Evolutionary conservation across 371 early-diverging fungal genomes (phyloP), one percentile per base, ranked within the genome.

Genomic region (Syncephalastrum contaminatum): DNA sequence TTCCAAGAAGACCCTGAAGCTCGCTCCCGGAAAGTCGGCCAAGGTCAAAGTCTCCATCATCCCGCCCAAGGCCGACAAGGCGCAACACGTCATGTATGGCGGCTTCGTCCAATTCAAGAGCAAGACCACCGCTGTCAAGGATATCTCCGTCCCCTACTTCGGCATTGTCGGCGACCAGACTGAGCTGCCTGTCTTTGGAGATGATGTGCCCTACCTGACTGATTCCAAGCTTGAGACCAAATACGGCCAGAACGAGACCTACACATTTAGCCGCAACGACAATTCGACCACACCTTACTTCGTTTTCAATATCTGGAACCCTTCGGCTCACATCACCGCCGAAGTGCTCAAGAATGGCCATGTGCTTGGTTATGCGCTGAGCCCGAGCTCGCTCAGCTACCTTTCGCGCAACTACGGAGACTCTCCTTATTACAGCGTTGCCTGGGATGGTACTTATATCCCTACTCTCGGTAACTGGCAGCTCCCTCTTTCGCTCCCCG

Each of bases 81-180:
- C 50, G 18, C 30, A 59, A n/a, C 66, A 65, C 46, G 58, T 65
- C 44, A 59, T 63, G 54, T 69, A 69, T 51, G 70, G 70, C 44
- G 70, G 70, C 24, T 69, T 36, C 30, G 51, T 67, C 49, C 59
- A 67, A 43, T 60, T 67, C 63, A 59, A 62, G 57, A 49, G 43
- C 36, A 43, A 43, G 21, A 10, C 36, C n/a, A 16, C 43, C 22
- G 7, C 24, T 4, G 41, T 21, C 20, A 53, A 48, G 43, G 58
- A 63, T 44, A 43, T 63, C 19, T 45, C 50, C 15, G 54, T 85
- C 3, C 85, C 85, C 24, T 85, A 83, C 63, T 64, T 76, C 44
- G 85, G 82, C 53, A 42, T 80, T 25, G 70, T 70, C 51, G 85
- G 83, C 8, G 62, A 73, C 42, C 54, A 78, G 53, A 43, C 51